Conservation (phyloP, 805 yeast species). For the Schwanniomyces sp. region DNA sequence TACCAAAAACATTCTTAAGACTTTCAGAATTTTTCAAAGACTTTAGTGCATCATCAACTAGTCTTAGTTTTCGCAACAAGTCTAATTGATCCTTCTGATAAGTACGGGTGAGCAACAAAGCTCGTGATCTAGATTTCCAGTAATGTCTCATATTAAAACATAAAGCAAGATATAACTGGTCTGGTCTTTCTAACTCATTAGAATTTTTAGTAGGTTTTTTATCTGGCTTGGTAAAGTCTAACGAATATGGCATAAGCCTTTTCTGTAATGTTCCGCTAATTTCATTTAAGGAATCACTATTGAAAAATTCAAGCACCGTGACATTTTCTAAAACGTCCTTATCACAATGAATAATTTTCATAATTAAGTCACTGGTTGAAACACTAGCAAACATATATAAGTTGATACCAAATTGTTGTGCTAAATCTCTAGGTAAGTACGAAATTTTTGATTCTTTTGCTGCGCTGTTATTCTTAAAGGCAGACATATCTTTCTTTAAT, state of each 20-base stretch:
- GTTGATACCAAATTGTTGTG: constrained; percentile 94
- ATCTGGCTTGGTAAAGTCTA: constrained; percentile 57
- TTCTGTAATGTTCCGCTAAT: constrained; percentile 69
- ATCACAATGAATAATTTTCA: constrained; percentile 75
- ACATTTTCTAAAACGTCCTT: constrained; percentile 64
- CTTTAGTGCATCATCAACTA: constrained; percentile 72
- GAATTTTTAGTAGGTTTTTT: constrained; percentile 63
- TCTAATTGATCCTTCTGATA: constrained; percentile 80
- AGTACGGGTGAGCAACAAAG: constrained; percentile 65
- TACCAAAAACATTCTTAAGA: constrained; percentile 71
- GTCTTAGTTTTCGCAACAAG: constrained; percentile 61
- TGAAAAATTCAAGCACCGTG: constrained; percentile 82
- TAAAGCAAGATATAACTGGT: constrained; percentile 77
- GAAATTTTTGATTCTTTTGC: constrained; percentile 49
- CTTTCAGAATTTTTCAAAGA: constrained; percentile 65
- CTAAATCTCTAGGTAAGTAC: constrained; percentile 76
- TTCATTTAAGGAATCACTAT: constrained; percentile 72
- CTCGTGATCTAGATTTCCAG: constrained; percentile 91
- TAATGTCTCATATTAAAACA: constrained; percentile 82
- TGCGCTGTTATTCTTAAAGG: constrained; percentile 1
- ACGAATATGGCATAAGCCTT: constrained; percentile 76
- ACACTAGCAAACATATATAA: constrained; percentile 70
- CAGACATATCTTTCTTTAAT: constrained; percentile 27
- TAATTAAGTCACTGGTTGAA: constrained; percentile 64
- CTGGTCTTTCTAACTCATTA: constrained; percentile 79